Evolutionary conservation across 1,139 yeast species (phyloP), one percentile per base, ranked within the genome.

Genomic region (Suhomyces maxii): DNA sequence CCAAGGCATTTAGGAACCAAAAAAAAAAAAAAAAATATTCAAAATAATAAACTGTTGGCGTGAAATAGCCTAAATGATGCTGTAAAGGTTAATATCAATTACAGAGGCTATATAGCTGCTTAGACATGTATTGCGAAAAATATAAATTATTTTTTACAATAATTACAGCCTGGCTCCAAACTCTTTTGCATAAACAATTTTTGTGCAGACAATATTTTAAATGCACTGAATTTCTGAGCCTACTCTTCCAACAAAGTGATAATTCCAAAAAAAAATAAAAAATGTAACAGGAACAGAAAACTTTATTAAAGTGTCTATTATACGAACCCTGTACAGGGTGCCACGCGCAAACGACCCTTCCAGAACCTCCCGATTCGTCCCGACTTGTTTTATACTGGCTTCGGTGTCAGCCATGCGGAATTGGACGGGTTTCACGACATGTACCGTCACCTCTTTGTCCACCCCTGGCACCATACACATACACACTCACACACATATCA

Each of bases 1-100:
- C 44, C 43, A 40, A 43, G 47, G 48, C 41, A 48, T 48, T 48
- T 46, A 23, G 35, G 14, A 31, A 23, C 39, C 13, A 25, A 40
- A 11, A 10, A 37, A 34, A 41, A 47, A 42, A 45, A 40, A 33
- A 42, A 35, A 37, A 33, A 34, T 36, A 26, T 18, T 36, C 14
- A 32, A 18, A 18, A 18, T 18, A 18, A 18, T 18, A 18, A 28
- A 28, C 31, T 28, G n/a, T 28, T 28, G 31, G 31, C 7, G n/a
- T 28, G 31, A 28, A 28, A 28, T 28, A 28, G 31, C 31, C 31
- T 28, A 28, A 28, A 28, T 39, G 38, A 33, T 37, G 43, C 37
- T 45, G 35, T 31, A 45, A 39, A 35, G 41, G 36, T 41, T 32
- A 44, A 38, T 35, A 39, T 39, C 34, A 39, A 30, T 33, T 32